Percentiles rank a stretch among this genome's conserved stretches.
These are phyloP conservation scores for Penicillium sp. DNA, from an alignment of 2,329 filamentous ascomycete species.

Conservation along the genomic window DNA sequence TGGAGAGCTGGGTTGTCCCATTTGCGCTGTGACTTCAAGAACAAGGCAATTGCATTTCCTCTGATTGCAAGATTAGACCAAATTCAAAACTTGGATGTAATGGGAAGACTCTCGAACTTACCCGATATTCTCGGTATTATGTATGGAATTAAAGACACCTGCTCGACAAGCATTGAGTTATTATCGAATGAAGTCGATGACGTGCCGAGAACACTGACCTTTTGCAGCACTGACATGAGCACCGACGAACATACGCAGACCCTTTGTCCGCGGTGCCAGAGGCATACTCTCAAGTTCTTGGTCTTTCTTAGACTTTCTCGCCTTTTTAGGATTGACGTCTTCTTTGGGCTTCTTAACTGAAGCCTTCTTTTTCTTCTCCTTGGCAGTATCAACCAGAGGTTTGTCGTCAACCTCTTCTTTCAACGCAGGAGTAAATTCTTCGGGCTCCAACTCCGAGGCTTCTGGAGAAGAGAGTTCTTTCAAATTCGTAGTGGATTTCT, in stretches of 20 bases:
- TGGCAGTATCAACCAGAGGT: slow-evolving; percentile 1
- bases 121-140: slow-evolving; percentile 74
- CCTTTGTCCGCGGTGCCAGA: slow-evolving; percentile 65
- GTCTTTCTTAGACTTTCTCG: slow-evolving; percentile 55
- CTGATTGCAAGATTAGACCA: slow-evolving; percentile 39
- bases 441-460: slow-evolving; percentile 16
- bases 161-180: slow-evolving; percentile 10
- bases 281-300: slow-evolving; percentile 58
- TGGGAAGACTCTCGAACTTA: slow-evolving; percentile 24
- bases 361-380: slow-evolving; percentile 13
- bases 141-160: slow-evolving; percentile 86
- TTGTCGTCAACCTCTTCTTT: slow-evolving; percentile 9
- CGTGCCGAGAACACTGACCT: slow-evolving; percentile 51
- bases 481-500: slow-evolving; percentile 22
- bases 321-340: slow-evolving; percentile 42
- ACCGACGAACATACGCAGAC: slow-evolving; percentile 79
- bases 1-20: slow-evolving; percentile 81
- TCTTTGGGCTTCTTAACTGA: slow-evolving; percentile 14
- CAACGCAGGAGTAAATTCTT: slow-evolving; percentile 3
- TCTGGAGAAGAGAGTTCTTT: slow-evolving; percentile 19
- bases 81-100: not conserved
- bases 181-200: slow-evolving; percentile 1
- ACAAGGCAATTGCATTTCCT: slow-evolving; percentile 89
- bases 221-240: slow-evolving; percentile 90
- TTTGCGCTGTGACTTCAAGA: slow-evolving; percentile 94